A percentile compares a stretch with the other conserved stretches of the same genome.
phyloP scores from a whole-genome alignment of 495 filamentous ascomycete species.

The Letharia columbiana region DNA sequence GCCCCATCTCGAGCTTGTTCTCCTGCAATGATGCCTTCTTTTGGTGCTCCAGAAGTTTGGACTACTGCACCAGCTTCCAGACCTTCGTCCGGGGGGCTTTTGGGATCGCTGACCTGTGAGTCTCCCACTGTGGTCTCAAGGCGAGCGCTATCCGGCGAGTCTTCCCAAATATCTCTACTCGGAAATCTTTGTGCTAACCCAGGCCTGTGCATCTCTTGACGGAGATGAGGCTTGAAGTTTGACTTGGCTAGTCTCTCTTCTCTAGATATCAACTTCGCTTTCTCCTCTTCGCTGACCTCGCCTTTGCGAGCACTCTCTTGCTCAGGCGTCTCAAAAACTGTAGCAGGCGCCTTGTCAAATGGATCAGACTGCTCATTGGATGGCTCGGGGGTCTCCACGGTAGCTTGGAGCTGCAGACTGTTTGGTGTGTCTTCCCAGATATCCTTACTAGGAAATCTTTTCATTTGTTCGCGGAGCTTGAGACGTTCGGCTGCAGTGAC shows the following conservation, averaged over 20 bases:
- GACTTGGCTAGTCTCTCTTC: constrained; percentile 37
- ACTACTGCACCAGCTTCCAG: constrained; percentile 25
- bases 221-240: constrained; percentile 34
- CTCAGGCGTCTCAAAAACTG: constrained; percentile 48
- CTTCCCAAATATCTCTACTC: constrained; percentile 95
- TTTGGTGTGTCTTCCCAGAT: constrained; percentile 96
- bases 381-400: constrained; percentile 72
- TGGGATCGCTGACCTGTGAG: constrained; percentile 38
- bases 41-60: constrained; percentile 23
- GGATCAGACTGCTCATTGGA: constrained; percentile 32
- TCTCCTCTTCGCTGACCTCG: constrained; percentile 40
- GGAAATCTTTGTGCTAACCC: constrained; percentile 71
- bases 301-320: constrained; percentile 45
- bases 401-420: constrained; percentile 73
- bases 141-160: constrained; percentile 73
- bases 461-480: constrained; percentile 53
- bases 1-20: constrained; percentile 26
- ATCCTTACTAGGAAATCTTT: constrained; percentile 87
- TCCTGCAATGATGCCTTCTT: constrained; percentile 18
- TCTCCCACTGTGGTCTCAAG: constrained; percentile 74
- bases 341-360: constrained; percentile 27
- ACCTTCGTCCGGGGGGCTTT: constrained; percentile 27
- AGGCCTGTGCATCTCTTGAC: constrained; percentile 39
- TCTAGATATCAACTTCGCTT: constrained; percentile 41
- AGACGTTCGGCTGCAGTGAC: constrained; percentile 50